Conservation (phyloP, 2,329 filamentous ascomycete genomes). For the Beauveria asiatica region DNA sequence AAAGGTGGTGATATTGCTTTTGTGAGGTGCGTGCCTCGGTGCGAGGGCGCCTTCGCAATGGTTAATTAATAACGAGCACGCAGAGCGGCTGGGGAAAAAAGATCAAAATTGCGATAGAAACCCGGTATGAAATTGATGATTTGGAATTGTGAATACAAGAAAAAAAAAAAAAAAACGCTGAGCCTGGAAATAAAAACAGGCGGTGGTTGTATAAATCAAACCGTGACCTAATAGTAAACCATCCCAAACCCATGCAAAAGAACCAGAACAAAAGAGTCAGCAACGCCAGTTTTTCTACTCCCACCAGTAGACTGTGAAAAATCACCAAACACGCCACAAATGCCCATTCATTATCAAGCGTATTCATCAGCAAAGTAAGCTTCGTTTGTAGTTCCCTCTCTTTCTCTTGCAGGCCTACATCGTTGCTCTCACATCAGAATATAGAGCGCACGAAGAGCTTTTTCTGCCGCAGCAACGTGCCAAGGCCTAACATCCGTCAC, state of each 20-base stretch:
- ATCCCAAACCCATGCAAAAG: not conserved
- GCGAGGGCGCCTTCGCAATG: too few relatives aligned
- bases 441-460: constrained; percentile 57
- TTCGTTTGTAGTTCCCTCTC: not conserved
- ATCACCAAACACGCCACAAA: not conserved
- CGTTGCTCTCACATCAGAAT: constrained; percentile 42
- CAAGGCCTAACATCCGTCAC: constrained; percentile 61
- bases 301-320: not conserved
- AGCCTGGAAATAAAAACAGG: not conserved
- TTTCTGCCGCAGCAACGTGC: constrained; percentile 66
- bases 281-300: not conserved
- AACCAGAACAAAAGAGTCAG: not conserved
- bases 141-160: too few relatives aligned
- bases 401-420: not conserved
- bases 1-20: too few relatives aligned
- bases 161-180: too few relatives aligned
- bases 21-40: too few relatives aligned
- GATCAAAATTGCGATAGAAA: too few relatives aligned
- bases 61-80: too few relatives aligned
- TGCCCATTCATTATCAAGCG: not conserved
- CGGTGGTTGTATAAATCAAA: not conserved
- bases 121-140: too few relatives aligned
- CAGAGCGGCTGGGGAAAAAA: too few relatives aligned
- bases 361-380: not conserved
- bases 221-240: not conserved